Percentiles rank a stretch among this genome's conserved stretches.
Evolutionary conservation across 1,284 basidiomycete genomes (phyloP).

Genomic region (Austropuccinia psidii): DNA sequence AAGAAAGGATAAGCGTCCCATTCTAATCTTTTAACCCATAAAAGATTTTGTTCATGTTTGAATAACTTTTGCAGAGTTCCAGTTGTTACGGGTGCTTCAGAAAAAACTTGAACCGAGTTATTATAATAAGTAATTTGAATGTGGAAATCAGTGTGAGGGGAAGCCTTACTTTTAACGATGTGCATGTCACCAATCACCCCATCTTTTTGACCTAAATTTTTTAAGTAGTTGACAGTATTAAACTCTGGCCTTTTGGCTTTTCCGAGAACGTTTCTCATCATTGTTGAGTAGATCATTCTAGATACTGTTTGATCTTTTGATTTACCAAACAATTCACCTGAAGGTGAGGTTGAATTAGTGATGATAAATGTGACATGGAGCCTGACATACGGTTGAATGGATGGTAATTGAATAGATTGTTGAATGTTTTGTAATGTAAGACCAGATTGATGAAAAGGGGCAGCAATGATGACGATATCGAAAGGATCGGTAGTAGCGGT

Average conservation of each 20-base stretch:
- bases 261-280: constrained; percentile 52
- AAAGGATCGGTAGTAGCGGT: constrained; percentile 38
- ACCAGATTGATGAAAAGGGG: constrained; percentile 61
- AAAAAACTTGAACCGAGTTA: no score
- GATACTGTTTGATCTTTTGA: constrained; percentile 54
- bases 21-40: constrained; percentile 76
- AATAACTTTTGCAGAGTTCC: constrained; percentile 63
- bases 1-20: constrained; percentile 50
- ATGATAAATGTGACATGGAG: constrained; percentile 83
- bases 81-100: constrained; percentile 58
- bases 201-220: constrained; percentile 51
- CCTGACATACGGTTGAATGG: constrained; percentile 64
- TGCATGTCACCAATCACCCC: constrained; percentile 39
- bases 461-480: constrained; percentile 62
- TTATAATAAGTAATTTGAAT: constrained; percentile 45
- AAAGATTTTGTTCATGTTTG: constrained; percentile 55
- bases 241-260: constrained; percentile 64
- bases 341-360: constrained; percentile 61
- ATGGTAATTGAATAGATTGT: constrained; percentile 54
- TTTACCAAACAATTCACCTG: constrained; percentile 65
- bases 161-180: constrained; percentile 39
- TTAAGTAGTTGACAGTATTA: constrained; percentile 81
- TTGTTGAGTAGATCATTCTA: constrained; percentile 64
- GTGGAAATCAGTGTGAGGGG: neutral
- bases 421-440: constrained; percentile 55